These are phyloP conservation scores for Flaveria floridana DNA, from an alignment of 140 eudicot species.

Conservation along the genomic window DNA sequence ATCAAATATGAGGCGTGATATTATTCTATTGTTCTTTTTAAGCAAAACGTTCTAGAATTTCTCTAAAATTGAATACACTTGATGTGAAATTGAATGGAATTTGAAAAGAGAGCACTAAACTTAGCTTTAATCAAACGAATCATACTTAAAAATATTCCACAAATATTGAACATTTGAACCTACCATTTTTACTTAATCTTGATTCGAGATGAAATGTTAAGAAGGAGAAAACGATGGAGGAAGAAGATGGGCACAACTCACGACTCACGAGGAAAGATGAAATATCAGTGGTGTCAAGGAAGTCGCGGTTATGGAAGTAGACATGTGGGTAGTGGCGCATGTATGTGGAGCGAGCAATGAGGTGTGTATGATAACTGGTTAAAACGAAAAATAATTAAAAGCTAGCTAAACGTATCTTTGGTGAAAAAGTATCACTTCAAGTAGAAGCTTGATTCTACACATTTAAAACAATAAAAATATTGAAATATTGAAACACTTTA, in stretches of 20 bases:
- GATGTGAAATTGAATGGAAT: not conserved
- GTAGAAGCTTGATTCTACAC: not conserved
- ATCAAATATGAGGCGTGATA: not conserved
- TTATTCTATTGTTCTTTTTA: not conserved
- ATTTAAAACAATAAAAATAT: too few relatives aligned
- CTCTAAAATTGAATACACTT: too few relatives aligned
- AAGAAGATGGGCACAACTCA: not conserved
- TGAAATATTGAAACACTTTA: too few relatives aligned
- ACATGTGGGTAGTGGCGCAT: too few relatives aligned
- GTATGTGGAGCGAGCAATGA: too few relatives aligned
- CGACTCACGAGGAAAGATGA: too few relatives aligned
- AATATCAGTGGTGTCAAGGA: too few relatives aligned
- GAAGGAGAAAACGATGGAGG: not conserved
- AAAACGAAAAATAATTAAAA: not conserved
- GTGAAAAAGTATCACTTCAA: not conserved
- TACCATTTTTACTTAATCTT: not conserved
- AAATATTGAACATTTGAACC: not conserved
- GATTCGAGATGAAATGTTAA: not conserved
- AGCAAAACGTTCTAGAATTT: not conserved
- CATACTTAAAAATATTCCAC: not conserved
- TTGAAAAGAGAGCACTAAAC: not conserved
- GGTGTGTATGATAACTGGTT: not conserved
- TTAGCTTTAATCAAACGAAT: not conserved
- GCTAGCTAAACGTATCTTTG: not conserved
- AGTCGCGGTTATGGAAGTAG: too few relatives aligned